These are phyloP conservation scores for Apiosordaria backusii DNA, from an alignment of 495 filamentous ascomycete genomes.

Conservation along the genomic window DNA sequence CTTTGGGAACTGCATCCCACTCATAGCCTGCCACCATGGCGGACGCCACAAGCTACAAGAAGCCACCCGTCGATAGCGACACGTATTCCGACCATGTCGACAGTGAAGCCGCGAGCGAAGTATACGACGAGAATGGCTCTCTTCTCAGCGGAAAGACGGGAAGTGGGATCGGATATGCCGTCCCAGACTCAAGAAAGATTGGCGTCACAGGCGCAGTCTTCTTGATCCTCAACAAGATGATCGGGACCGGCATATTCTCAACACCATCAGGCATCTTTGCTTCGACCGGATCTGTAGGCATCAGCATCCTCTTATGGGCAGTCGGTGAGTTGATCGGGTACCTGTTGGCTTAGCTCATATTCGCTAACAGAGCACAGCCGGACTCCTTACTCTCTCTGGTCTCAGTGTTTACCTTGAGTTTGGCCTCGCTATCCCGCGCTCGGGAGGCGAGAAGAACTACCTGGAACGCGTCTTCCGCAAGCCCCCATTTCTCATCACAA, in stretches of 20 bases:
- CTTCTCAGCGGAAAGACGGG: background rate
- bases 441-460: conserved; percentile 56
- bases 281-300: conserved; percentile 42
- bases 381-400: conserved; percentile 22
- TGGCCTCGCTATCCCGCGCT: conserved; percentile 51
- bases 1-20: background rate
- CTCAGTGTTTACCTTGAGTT: conserved; percentile 33
- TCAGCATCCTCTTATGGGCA: conserved; percentile 39
- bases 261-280: conserved; percentile 44
- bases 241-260: conserved; percentile 52
- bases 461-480: conserved; percentile 61
- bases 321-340: conserved; percentile 23
- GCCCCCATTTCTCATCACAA: conserved; percentile 58
- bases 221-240: conserved; percentile 57
- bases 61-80: background rate
- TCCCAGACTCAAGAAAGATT: conserved; percentile 46
- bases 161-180: conserved; percentile 17
- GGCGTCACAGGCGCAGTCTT: conserved; percentile 52
- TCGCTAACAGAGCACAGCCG: conserved; percentile 8
- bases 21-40: conserved; percentile 1
- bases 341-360: background rate
- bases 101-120: conserved; percentile 19
- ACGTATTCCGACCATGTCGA: background rate
- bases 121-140: conserved; percentile 9
- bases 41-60: conserved; percentile 11